Base-by-base conservation (phyloP, 2,329 filamentous ascomycete genomes). In the Plectosphaerella sp. region DNA sequence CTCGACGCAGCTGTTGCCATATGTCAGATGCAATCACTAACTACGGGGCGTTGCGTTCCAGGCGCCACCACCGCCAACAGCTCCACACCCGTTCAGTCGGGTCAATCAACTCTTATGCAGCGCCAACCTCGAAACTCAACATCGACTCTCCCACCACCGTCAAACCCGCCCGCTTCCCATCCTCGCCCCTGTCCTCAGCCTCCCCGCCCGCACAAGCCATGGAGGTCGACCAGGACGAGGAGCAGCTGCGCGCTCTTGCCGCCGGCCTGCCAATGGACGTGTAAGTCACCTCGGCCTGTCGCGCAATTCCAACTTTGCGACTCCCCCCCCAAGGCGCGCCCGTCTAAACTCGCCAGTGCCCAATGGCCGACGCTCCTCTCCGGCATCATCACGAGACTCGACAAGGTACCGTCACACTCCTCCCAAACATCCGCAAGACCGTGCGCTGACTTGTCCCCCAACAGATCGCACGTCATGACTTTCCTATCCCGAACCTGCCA, bases 391-490 rank as follows among this genome's bases (percentile, higher is more conserved):
- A 72, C 82, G 54, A 82, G 85, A 61, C 77, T 93, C 48, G 86
- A 94, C 67, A 78, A 76, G 72, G 79, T 80, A 61, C 52, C 64
- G 43, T n/a, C 12, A 82, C 66, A 80, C 84, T 67, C 36, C 49
- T 24, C 36, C 47, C 22, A 45, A 42, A 28, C 51, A 24, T 36
- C 42, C 42, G 43, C 51, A 22, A 52, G 42, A 46, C 55, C 45
- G 50, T 48, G 52, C 49, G 24, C 41, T 50, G 54, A 52, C 45
- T 53, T 25, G 48, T 33, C 48, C 8, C 22, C 41, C 20, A 18
- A 39, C 46, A 95, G 89, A 93, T 91, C 59, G 82, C 88, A 41
- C 80, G 82, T 67, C 78, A 84, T 64, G 85, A 87, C 49, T 96
- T 96, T 61, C 84, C 88, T 42, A 86, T 87, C 60, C 88, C 88